A percentile compares a stretch with the other conserved stretches of the same genome.
These are phyloP conservation scores for Rhynchosporium secalis DNA, from an alignment of 2,329 filamentous ascomycete genomes.

Conservation along the genomic window DNA sequence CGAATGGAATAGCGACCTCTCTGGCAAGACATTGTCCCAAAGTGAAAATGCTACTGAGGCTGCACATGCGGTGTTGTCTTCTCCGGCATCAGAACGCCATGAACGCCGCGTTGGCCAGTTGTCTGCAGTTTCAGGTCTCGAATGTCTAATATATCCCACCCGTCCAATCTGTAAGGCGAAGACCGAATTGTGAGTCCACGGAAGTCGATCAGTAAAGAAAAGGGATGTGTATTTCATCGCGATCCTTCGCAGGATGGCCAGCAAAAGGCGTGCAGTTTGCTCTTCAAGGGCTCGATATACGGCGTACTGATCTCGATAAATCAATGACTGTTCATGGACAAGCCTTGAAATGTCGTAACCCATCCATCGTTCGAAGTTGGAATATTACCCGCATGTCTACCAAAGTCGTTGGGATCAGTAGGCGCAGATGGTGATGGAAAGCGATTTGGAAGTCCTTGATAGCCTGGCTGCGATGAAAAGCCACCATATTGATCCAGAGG, in stretches of 20 bases:
- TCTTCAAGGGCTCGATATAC: neutral
- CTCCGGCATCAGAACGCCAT: neutral
- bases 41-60: neutral
- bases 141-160: neutral
- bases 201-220: neutral
- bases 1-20: neutral
- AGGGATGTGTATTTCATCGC: conserved; percentile 5
- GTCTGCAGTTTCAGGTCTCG: neutral
- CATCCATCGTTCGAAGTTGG: conserved; percentile 53
- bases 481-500: conserved; percentile 47
- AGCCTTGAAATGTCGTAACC: conserved; percentile 63
- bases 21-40: neutral
- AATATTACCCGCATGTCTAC: conserved; percentile 45
- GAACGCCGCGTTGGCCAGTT: neutral
- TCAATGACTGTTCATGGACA: conserved; percentile 61
- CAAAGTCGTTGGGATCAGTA: conserved; percentile 44
- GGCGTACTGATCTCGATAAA: neutral
- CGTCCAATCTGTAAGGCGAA: neutral
- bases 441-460: conserved; percentile 49
- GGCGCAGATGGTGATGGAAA: conserved; percentile 47
- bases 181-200: neutral
- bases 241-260: neutral
- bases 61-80: neutral
- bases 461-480: conserved; percentile 47
- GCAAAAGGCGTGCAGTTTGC: neutral